Percentiles rank a stretch among this genome's conserved stretches.
phyloP scores from a whole-genome alignment of 441 rosid genomes.

The Croton setiger region DNA sequence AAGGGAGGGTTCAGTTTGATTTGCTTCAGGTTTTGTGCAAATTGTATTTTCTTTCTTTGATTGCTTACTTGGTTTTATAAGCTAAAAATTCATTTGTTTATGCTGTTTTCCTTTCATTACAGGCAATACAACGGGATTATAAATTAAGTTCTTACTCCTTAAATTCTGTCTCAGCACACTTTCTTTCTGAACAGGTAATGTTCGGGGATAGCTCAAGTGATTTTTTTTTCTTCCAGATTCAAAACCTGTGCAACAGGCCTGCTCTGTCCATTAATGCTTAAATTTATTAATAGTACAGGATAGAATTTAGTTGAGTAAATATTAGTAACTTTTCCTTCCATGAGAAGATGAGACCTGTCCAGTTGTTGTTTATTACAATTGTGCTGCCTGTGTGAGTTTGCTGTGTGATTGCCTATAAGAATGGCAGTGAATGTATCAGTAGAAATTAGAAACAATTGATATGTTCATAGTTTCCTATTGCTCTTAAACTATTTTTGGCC shows the following conservation, averaged over 20 bases:
- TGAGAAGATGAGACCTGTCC: background rate
- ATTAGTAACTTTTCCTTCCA: background rate
- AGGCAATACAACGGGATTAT: conserved; percentile 92
- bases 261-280: background rate
- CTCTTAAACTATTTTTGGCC: background rate
- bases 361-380: conserved; percentile 2
- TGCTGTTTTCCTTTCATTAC: conserved; percentile 22
- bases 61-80: conserved; percentile 12
- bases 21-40: conserved; percentile 73
- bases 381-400: no score
- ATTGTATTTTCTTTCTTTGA: conserved; percentile 22
- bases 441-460: no score
- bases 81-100: conserved; percentile 14
- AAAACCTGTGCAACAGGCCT: background rate
- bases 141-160: conserved; percentile 95
- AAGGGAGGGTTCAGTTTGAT: conserved; percentile 98
- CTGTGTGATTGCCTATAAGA: no score
- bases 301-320: background rate
- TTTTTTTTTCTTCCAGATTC: background rate
- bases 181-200: conserved; percentile 93
- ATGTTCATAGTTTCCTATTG: no score
- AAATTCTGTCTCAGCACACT: conserved; percentile 97
- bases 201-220: background rate
- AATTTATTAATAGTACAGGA: background rate
- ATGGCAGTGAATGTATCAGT: no score